Evolutionary conservation across 2,329 filamentous ascomycete species (phyloP), one percentile per base, ranked within the genome.

Genomic region (Cercospora zeae-maydis): DNA sequence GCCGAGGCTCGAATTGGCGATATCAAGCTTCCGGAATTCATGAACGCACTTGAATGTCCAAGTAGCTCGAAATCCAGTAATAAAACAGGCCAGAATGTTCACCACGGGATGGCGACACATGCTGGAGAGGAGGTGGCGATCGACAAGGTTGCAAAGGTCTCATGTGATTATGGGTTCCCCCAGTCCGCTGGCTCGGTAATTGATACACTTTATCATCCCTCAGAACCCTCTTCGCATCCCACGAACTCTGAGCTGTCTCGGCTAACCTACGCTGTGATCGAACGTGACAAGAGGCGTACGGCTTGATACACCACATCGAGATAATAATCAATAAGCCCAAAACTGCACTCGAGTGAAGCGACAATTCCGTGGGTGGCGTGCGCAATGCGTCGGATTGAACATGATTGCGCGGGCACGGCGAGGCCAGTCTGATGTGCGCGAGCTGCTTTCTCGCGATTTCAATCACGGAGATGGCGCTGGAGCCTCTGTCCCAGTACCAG

Each of bases 401-500:
- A 54, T 4, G 24, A 33, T n/a, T 3, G 13, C 31, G 4, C 16
- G 8, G 51, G 27, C 27, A 33, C 19, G 51, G 24, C 27, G 27
- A 10, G 33, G 13, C 14, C 37, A 19, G 3, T 19, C 13, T 24
- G 16, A 2, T 21, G 14, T 10, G 16, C 10, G 24, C 33, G 54
- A 39, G 27, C 19, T 42, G 54, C 9, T 47, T n/a, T 36, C 45
- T 39, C 8, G 24, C n/a, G 21, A 21, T n/a, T 21, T 21, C 37
- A 1, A 4, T 33, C 47, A 61, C 37, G 63, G 63, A 10, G 31
- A 5, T 39, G 59, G 59, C 24, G 63, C 63, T 9, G 62, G 62
- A 27, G 63, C 63, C 33, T 62, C 63, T 24, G 63, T 62, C 4
- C 59, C 59, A 16, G 37, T 62, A 24, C 51, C 59, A 24, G 34